phyloP scores from a whole-genome alignment of 2,329 filamentous ascomycete genomes.

The Cladosporium sp. region DNA sequence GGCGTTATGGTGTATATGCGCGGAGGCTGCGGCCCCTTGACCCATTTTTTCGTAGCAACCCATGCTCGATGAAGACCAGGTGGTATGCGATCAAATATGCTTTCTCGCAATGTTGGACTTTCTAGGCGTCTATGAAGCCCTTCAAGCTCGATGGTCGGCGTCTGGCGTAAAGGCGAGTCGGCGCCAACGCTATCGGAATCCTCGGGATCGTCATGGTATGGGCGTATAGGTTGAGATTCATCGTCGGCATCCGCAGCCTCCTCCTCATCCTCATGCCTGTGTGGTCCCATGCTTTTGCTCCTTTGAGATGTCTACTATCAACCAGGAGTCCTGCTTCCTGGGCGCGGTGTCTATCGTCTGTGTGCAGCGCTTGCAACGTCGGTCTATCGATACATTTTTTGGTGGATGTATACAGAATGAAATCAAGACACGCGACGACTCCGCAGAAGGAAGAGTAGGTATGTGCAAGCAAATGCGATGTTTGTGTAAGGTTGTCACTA shows the following conservation, averaged over 20 bases:
- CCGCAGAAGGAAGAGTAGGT: not conserved
- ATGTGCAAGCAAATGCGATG: no score
- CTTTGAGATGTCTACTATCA: no score
- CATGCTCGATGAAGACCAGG: slow-evolving; percentile 28
- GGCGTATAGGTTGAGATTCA: slow-evolving; percentile 6
- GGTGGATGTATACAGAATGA: no score
- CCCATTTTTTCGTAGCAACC: slow-evolving; percentile 39
- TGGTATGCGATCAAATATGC: slow-evolving; percentile 24
- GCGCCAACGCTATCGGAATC: slow-evolving; percentile 26
- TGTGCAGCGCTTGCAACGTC: not conserved
- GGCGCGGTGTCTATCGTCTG: not conserved
- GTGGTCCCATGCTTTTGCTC: slow-evolving; percentile 8
- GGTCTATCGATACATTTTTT: not conserved
- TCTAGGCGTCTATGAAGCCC: slow-evolving; percentile 15
- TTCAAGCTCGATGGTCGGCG: slow-evolving; percentile 25
- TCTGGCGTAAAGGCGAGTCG: slow-evolving; percentile 23
- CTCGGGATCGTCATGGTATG: slow-evolving; percentile 29
- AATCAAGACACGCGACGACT: not conserved
- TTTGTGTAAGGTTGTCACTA: no score
- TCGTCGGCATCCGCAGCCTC: slow-evolving; percentile 3
- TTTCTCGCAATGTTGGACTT: slow-evolving; percentile 21
- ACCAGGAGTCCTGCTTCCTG: not conserved
- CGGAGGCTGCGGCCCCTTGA: slow-evolving; percentile 45
- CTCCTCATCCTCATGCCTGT: slow-evolving; percentile 5
- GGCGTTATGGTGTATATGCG: slow-evolving; percentile 45